These are phyloP conservation scores for Microcera coccophila DNA, from an alignment of 2,329 filamentous ascomycete genomes.

Conservation along the genomic window DNA sequence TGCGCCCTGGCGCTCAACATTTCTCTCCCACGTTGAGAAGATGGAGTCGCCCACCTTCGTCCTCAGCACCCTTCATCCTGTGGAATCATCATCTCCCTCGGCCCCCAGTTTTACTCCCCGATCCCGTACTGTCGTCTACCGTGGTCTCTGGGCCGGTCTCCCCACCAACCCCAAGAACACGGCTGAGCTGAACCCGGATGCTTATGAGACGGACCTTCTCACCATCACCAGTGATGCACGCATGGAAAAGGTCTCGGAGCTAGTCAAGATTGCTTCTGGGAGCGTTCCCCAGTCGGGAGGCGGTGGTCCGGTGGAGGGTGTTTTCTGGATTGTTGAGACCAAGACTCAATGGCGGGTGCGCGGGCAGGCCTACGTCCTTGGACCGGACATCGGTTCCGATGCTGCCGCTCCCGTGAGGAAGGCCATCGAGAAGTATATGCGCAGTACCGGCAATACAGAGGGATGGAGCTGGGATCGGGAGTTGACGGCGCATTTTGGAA, in stretches of 20 bases:
- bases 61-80: slow-evolving; percentile 48
- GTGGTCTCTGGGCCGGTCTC: slow-evolving; percentile 76
- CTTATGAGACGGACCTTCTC: slow-evolving; percentile 71
- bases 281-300: slow-evolving; percentile 48
- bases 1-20: slow-evolving; percentile 52
- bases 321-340: slow-evolving; percentile 71
- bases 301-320: slow-evolving; percentile 71
- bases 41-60: slow-evolving; percentile 49
- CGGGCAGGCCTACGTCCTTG: slow-evolving; percentile 72
- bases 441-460: slow-evolving; percentile 33
- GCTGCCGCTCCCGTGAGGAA: slow-evolving; percentile 50
- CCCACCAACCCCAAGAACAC: slow-evolving; percentile 69
- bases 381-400: slow-evolving; percentile 56
- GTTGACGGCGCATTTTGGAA: slow-evolving; percentile 85
- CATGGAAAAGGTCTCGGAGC: slow-evolving; percentile 76
- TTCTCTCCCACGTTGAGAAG: slow-evolving; percentile 47
- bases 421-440: slow-evolving; percentile 61
- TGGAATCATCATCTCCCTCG: slow-evolving; percentile 38
- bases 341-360: slow-evolving; percentile 81
- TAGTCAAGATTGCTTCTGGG: slow-evolving; percentile 50
- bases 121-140: slow-evolving; percentile 76
- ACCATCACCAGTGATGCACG: slow-evolving; percentile 84
- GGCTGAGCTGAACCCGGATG: slow-evolving; percentile 63
- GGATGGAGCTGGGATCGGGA: slow-evolving; percentile 77
- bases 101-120: slow-evolving; percentile 46